Evolutionary conservation across 768 basidiomycete genomes (phyloP).

Genomic region (Coprinopsis strossmayeri): DNA sequence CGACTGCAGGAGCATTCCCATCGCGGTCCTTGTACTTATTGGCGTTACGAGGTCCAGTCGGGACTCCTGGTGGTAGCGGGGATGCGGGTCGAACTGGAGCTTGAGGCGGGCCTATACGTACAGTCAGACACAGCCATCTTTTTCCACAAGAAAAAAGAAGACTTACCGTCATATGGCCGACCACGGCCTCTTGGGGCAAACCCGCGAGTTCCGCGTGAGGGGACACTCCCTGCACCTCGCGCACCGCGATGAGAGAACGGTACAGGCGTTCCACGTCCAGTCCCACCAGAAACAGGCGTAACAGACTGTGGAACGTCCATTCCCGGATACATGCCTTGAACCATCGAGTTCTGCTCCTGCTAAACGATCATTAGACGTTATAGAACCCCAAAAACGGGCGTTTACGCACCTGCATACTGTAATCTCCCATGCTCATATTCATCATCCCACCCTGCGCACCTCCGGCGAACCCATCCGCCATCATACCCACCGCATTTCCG

Average conservation of each 20-base stretch:
- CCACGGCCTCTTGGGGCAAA: slow-evolving; percentile 31
- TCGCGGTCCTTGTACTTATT: slow-evolving; percentile 90
- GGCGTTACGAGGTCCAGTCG: slow-evolving; percentile 82
- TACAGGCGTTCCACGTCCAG: slow-evolving; percentile 20
- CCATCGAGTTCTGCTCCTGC: slow-evolving; percentile 55
- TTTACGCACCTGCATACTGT: slow-evolving; percentile 62
- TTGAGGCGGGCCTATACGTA: slow-evolving; percentile 28
- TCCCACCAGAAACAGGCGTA: slow-evolving; percentile 38
- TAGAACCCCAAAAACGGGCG: slow-evolving; percentile 17
- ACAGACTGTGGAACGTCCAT: slow-evolving; percentile 47
- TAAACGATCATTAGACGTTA: background rate
- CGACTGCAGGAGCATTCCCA: slow-evolving; percentile 77
- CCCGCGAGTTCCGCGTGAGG: slow-evolving; percentile 34
- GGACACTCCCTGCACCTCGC: slow-evolving; percentile 26
- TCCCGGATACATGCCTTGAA: slow-evolving; percentile 61
- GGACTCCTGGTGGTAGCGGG: slow-evolving; percentile 80
- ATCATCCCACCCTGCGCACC: slow-evolving; percentile 50
- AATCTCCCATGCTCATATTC: slow-evolving; percentile 71
- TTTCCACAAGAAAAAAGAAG: slow-evolving; percentile 10
- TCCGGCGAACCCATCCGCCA: slow-evolving; percentile 40
- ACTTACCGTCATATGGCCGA: slow-evolving; percentile 34
- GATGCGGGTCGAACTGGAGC: slow-evolving; percentile 72
- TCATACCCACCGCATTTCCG: slow-evolving; percentile 33
- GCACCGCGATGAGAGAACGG: slow-evolving; percentile 1
- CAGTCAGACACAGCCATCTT: too few relatives aligned